Base-by-base conservation (phyloP, 495 filamentous ascomycete species). In the Trypethelium eluteriae region DNA sequence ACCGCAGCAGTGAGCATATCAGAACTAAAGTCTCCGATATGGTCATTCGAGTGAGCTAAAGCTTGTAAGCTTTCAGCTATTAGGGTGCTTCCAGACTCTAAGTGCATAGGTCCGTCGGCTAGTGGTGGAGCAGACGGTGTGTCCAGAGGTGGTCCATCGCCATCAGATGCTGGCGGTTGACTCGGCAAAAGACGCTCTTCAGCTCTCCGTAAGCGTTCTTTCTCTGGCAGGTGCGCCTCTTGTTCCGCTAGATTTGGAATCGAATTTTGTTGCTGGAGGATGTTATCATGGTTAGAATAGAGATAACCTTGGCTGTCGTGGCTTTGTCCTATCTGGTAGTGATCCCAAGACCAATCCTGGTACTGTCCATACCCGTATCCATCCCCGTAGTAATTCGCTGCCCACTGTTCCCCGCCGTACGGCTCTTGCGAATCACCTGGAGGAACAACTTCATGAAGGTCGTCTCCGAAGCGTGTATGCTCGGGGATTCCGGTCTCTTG, bases 211-310 rank as follows among this genome's bases (percentile, higher is more conserved):
- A 78, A 41, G 25, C 71, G 76, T 53, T 77, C 73, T 63, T 79
- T 79, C 64, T 79, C 77, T 2, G 74, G 70, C 39, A 79, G 65
- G 3, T 69, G 56, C 65, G 64, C 61, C 59, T 75, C 73, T 36
- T 74, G 68, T 32, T 66, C 68, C 38, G 67, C 56, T 34, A 69
- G 14, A 12, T 39, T 67, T 39, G 73, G 69, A 16, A 70, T 49
- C 3, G 69, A 67, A 5, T 66, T 11, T 5, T 36, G 41, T 44
- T 14, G 25, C 49, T 53, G 53, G 38, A 11, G 7, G 46, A 10
- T 44, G 85, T 82, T 3, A 85, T 70, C 72, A 71, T 2, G 80
- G 75, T 44, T 73, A 70, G 63, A 72, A 69, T 6, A 41, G 12
- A 38, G 53, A 47, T 56, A 57, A 35, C 25, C 7, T 36, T 57